Conservation (phyloP, 192 early-diverging fungal species). For the Entomortierella beljakovae region DNA sequence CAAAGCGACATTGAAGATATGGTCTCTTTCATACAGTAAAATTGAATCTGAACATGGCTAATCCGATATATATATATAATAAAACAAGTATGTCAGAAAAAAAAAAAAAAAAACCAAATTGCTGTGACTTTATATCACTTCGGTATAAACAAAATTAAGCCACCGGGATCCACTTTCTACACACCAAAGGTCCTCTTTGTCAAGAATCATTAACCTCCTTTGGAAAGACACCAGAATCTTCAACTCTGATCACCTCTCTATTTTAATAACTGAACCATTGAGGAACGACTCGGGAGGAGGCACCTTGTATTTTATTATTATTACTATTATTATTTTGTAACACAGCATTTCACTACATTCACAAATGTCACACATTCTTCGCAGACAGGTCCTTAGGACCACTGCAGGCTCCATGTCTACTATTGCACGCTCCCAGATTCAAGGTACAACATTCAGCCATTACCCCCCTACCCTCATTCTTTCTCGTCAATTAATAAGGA, state of each 20-base stretch:
- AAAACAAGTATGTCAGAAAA: not conserved
- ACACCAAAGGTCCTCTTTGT: not conserved
- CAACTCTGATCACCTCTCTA: not conserved
- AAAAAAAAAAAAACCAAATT: not conserved
- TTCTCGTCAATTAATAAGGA: not conserved
- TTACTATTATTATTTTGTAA: not conserved
- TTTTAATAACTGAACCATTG: not conserved
- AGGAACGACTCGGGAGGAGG: not conserved
- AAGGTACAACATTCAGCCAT: conserved; percentile 25
- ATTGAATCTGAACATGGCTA: conserved; percentile 52
- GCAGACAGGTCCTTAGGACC: conserved; percentile 43
- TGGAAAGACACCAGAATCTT: not conserved
- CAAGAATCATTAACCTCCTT: not conserved
- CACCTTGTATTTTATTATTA: not conserved
- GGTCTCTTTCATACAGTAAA: conserved; percentile 30
- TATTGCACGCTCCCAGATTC: conserved; percentile 31
- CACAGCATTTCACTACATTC: not conserved
- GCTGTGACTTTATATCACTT: conserved; percentile 9
- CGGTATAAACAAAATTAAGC: conserved; percentile 34
- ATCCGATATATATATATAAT: not conserved
- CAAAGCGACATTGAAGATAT: not conserved
- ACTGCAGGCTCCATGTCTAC: conserved; percentile 22
- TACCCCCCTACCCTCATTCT: no score
- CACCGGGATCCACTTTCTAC: conserved; percentile 34
- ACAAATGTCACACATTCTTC: conserved; percentile 36